Evolutionary conservation across 345 rosid species (phyloP), one percentile per base, ranked within the genome.

Genomic region (Ceriops zippeliana): DNA sequence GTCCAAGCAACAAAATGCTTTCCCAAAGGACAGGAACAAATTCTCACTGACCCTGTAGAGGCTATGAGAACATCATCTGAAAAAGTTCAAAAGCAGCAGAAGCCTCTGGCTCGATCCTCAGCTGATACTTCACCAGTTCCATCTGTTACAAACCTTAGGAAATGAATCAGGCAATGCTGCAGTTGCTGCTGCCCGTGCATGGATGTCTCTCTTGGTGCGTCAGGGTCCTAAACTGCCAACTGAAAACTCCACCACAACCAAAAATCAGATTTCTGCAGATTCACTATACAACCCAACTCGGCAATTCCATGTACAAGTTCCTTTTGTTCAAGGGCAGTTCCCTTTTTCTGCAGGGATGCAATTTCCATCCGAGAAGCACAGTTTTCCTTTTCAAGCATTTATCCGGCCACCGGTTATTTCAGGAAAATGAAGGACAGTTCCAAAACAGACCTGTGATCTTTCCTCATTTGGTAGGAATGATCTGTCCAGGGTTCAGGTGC

Each of bases 141-240:
- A 47, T 69, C 87, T 16, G 75, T 76, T n/a, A 79, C 84, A 38
- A n/a, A 69, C 87, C 27, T 52, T 56, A 57, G 79, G 84, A 84
- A 67, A 86, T 70, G 93, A 83, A 74, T 73, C 89, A 5, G 75
- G 75, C 78, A 89, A 85, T 80, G 96, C 89, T 67, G 82, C 92
- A 3, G 82, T 73, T 37, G 78, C 84, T 46, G 97, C 92, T 68
- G 90, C 97, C 57, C 73, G 90, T 31, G 96, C 89, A 6, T 91
- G 96, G 96, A 93, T 91, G 96, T 89, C 95, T 13, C n/a, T n/a
- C 67, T 89, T 61, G 97, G 95, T 58, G 84, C 89, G 34, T 91
- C 84, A 66, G 91, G 90, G 19, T 78, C n/a, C 76, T 52, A 87
- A 74, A 80, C 90, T 78, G 61, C 62, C 79, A 3, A 57, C 65